Evolutionary conservation across 768 basidiomycete species (phyloP).

Genomic region (Phaffia tasmanica): DNA sequence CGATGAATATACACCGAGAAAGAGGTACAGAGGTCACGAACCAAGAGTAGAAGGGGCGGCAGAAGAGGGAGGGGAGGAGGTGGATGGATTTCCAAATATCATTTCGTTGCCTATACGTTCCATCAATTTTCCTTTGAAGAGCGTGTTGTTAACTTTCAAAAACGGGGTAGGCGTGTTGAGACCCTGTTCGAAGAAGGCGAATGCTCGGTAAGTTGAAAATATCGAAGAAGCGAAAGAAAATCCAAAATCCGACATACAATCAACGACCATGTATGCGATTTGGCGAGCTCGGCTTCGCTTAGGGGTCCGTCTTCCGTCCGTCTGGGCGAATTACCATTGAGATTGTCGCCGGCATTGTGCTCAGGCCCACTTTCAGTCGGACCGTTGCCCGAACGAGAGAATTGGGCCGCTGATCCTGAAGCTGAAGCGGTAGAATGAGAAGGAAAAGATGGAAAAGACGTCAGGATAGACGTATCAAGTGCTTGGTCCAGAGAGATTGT

Average conservation of each 20-base stretch:
- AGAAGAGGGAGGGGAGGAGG: background rate
- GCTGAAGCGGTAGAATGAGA: background rate
- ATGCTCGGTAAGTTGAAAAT: background rate
- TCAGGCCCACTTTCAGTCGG: background rate
- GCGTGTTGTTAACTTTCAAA: conserved; percentile 24
- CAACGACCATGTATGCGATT: conserved; percentile 13
- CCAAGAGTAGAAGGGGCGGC: background rate
- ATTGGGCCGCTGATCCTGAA: background rate
- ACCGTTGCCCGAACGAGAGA: background rate
- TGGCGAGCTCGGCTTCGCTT: background rate
- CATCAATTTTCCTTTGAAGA: conserved; percentile 16
- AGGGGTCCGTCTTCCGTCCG: background rate
- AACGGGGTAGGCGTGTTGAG: conserved; percentile 23
- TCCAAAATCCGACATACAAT: conserved; percentile 5
- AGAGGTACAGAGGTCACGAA: background rate
- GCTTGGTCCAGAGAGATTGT: conserved; percentile 13
- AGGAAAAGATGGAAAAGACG: background rate
- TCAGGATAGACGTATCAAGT: conserved; percentile 13
- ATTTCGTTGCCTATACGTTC: conserved; percentile 21
- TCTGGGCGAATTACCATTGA: background rate
- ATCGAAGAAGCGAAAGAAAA: background rate
- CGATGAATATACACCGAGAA: background rate
- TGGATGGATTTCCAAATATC: conserved; percentile 6
- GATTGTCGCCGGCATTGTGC: background rate
- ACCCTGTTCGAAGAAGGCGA: conserved; percentile 1